Base-by-base conservation (phyloP, 257 asterid species). In the Coffea canephora region DNA sequence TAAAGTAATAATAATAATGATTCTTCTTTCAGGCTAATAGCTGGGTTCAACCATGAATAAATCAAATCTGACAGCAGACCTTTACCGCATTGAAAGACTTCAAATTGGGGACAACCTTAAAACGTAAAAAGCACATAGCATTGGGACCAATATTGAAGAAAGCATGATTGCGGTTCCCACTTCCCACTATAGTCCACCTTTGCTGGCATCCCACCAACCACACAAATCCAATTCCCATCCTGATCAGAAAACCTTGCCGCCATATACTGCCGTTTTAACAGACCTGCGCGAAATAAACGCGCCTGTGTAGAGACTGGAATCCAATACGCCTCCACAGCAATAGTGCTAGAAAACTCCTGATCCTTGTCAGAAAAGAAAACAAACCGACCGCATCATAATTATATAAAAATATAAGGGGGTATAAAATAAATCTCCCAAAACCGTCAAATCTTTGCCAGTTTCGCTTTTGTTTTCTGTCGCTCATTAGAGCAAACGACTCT, bases 351-450 rank as follows among this genome's bases (percentile, higher is more conserved):
- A 18, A 59, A 3, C 13, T n/a, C 0, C 4, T 31, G 3, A 9
- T 66, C 71, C 21, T 11, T 25, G 1, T 31, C 71, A n/a, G 9
- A 64, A 34, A 14, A 31, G 50, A 45, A 68, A 68, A 34, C 48
- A 19, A 39, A 41, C 49, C 48, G 48, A 36, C 25, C 39, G 34
- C 43, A 55, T 79, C 43, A 55, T 79, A 83, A 83, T 69, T 75
- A 75, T 27, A 27, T 3, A 69, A 25, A 83, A 83, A 64, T 39
- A 75, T 55, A 23, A 61, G 81, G 78, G 75, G 52, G 77, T 78
- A 54, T 14, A 39, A 11, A 45, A 19, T 6, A 61, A 41, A 43
- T 27, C 71, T 39, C 48, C 57, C 19, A 68, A 12, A 34, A 39
- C 43, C 43, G 43, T 2, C 43, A 39, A 39, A 39, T 13, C 25